A percentile compares a stretch with the other conserved stretches of the same genome.
These are phyloP conservation scores for Pilaira anomala DNA, from an alignment of 192 early-diverging fungal species.

Conservation along the genomic window DNA sequence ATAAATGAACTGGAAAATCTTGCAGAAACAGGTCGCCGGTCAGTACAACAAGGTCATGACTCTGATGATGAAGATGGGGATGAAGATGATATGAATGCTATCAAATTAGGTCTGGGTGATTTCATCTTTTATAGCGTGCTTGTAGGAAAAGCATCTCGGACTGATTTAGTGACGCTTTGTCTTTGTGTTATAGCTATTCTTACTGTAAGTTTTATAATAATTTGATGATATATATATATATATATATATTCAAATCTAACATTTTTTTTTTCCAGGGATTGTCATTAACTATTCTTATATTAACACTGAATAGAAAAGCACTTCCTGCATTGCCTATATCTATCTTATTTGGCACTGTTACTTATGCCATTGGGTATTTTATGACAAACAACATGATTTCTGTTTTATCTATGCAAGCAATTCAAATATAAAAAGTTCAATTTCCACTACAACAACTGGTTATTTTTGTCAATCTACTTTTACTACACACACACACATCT, in stretches of 20 bases:
- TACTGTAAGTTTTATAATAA: constrained; percentile 27
- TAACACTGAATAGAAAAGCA: constrained; percentile 67
- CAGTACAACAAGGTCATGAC: too few species aligned
- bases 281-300: constrained; percentile 72
- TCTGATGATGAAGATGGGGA: not conserved
- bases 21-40: not conserved
- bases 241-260: not conserved
- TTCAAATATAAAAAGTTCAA: not conserved
- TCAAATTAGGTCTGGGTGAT: constrained; percentile 78
- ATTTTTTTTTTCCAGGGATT: constrained; percentile 43
- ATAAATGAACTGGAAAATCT: not conserved
- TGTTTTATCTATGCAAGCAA: not conserved
- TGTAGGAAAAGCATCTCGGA: constrained; percentile 58
- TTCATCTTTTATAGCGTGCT: constrained; percentile 83
- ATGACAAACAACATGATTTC: constrained; percentile 4
- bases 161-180: not conserved
- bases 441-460: too few species aligned
- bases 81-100: not conserved
- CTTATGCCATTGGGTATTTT: constrained; percentile 3
- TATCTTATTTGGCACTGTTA: constrained; percentile 60
- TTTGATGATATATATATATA: not conserved
- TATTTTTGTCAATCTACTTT: too few species aligned
- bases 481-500: too few species aligned
- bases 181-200: constrained; percentile 48
- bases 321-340: constrained; percentile 76